phyloP scores from a whole-genome alignment of 805 yeast species.

The Saturnispora zaruensis region DNA sequence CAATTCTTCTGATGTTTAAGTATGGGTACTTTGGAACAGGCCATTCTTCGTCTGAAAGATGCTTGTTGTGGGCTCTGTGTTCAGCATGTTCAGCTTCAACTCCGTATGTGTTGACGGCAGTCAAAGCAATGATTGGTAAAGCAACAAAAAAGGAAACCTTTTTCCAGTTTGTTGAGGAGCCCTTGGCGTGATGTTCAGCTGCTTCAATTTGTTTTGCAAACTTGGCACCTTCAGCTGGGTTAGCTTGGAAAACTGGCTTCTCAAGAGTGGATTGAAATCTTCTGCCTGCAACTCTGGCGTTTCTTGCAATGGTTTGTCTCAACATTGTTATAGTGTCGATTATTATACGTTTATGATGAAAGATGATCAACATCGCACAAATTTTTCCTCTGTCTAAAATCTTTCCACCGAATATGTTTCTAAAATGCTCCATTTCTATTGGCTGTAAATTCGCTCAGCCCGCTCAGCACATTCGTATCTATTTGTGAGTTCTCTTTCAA shows the following conservation, averaged over 20 bases:
- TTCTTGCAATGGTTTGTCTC: slow-evolving; percentile 33
- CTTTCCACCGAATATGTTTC: not conserved
- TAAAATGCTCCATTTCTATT: slow-evolving; percentile 6
- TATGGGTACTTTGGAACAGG: slow-evolving; percentile 75
- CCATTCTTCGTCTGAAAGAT: slow-evolving; percentile 83
- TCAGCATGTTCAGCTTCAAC: slow-evolving; percentile 83
- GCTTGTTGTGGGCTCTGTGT: slow-evolving; percentile 72
- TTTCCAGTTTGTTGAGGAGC: slow-evolving; percentile 75
- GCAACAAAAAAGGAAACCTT: slow-evolving; percentile 76
- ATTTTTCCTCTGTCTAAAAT: not conserved
- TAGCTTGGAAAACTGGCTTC: slow-evolving; percentile 40
- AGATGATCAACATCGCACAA: not conserved
- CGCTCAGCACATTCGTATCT: slow-evolving; percentile 11
- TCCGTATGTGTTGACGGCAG: slow-evolving; percentile 73
- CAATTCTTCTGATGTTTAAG: slow-evolving; percentile 81
- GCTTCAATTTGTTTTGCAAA: slow-evolving; percentile 55
- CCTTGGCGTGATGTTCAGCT: slow-evolving; percentile 69
- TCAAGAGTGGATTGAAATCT: slow-evolving; percentile 26
- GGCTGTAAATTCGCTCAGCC: slow-evolving; percentile 2
- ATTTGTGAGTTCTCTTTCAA: slow-evolving; percentile 45
- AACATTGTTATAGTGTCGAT: slow-evolving; percentile 29
- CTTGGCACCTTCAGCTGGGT: slow-evolving; percentile 62
- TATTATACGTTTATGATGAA: not conserved
- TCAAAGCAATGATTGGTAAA: slow-evolving; percentile 66
- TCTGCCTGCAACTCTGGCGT: slow-evolving; percentile 23